Percentiles rank a stretch among this genome's conserved stretches.
phyloP scores from a whole-genome alignment of 192 early-diverging fungal species.

The Haplosporangium gracile region DNA sequence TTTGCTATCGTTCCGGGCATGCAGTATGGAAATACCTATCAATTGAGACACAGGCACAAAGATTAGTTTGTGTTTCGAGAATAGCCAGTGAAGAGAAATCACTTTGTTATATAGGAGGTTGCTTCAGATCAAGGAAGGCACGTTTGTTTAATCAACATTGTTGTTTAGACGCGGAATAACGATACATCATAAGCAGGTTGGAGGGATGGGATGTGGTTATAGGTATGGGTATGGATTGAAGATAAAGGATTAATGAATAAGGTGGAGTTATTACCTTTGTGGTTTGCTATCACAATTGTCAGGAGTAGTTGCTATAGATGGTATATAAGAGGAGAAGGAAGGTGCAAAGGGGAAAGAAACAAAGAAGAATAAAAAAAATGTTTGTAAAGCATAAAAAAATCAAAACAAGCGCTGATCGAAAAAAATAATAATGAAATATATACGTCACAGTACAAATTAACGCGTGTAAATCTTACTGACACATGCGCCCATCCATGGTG shows the following conservation, averaged over 20 bases:
- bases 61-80: neutral
- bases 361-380: constrained; percentile 5
- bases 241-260: neutral
- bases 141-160: constrained; percentile 11
- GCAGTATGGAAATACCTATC: neutral
- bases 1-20: neutral
- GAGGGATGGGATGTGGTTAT: neutral
- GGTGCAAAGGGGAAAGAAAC: neutral
- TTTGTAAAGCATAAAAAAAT: neutral
- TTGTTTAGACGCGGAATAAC: constrained; percentile 12
- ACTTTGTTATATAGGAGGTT: neutral
- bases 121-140: constrained; percentile 11
- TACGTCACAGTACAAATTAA: neutral
- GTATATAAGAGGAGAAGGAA: neutral
- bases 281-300: neutral
- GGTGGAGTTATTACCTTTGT: neutral
- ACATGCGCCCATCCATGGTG: constrained; percentile 3
- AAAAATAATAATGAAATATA: neutral
- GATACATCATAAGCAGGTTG: constrained; percentile 6
- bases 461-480: neutral
- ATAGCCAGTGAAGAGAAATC: neutral
- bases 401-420: neutral
- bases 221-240: neutral
- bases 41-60: neutral
- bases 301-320: neutral